phyloP scores from a whole-genome alignment of 1,284 basidiomycete genomes.

The Anthracocystis panici-leucophaei region DNA sequence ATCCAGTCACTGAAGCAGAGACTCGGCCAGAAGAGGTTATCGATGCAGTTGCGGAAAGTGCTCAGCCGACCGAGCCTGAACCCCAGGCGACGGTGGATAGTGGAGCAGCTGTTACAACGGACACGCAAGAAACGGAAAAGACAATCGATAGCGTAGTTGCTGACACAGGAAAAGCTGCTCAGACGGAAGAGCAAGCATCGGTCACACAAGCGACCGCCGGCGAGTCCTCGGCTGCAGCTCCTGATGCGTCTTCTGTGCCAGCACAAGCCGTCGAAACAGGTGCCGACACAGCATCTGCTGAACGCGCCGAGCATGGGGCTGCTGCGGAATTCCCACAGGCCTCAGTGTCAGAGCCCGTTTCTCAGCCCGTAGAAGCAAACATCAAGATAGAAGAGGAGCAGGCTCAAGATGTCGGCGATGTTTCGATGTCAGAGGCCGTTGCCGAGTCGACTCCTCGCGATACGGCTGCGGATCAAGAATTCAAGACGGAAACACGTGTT shows the following conservation, averaged over 20 bases:
- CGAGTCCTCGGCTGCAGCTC: neutral
- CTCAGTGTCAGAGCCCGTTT: neutral
- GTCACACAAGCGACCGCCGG: neutral
- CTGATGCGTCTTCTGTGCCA: neutral
- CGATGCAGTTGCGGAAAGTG: neutral
- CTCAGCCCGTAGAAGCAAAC: neutral
- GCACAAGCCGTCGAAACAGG: neutral
- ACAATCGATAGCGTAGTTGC: neutral
- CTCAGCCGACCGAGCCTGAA: conserved; percentile 1
- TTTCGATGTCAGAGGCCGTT: conserved; percentile 6
- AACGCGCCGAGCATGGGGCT: neutral
- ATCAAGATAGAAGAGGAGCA: conserved; percentile 26
- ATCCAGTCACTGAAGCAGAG: neutral
- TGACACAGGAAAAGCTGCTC: neutral
- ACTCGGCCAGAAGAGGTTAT: neutral
- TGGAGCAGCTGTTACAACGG: neutral
- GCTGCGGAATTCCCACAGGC: neutral
- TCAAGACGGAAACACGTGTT: neutral
- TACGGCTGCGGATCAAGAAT: neutral
- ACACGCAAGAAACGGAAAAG: neutral
- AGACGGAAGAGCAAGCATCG: conserved; percentile 1
- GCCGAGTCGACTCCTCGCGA: conserved; percentile 2
- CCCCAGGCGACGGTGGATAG: neutral
- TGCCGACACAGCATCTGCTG: neutral
- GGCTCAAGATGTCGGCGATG: conserved; percentile 10